Percentiles rank a stretch among this genome's conserved stretches.
Evolutionary conservation across 2,329 filamentous ascomycete genomes (phyloP).

Genomic region (Colletotrichum caudatum): DNA sequence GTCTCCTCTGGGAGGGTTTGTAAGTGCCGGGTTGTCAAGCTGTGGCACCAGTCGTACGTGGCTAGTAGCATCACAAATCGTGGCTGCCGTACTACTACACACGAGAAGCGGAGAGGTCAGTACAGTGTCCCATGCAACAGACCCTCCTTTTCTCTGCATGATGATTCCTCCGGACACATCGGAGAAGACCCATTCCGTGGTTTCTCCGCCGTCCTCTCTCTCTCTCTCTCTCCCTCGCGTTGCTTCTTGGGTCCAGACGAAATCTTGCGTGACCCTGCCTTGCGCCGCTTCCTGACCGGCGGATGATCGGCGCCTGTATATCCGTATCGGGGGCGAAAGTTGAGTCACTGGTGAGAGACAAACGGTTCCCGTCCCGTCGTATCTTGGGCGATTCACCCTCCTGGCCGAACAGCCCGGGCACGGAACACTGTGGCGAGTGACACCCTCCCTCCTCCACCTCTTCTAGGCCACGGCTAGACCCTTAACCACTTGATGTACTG

Average conservation of each 20-base stretch:
- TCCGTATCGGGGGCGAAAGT: slow-evolving; percentile 31
- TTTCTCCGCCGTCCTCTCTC: slow-evolving; percentile 6
- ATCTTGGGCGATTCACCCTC: slow-evolving; percentile 27
- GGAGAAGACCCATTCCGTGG: not conserved
- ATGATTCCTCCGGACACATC: not conserved
- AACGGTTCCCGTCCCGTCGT: slow-evolving; percentile 17
- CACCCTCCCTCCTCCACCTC: not conserved
- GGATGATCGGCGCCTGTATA: slow-evolving; percentile 29
- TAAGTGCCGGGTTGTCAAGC: slow-evolving; percentile 11
- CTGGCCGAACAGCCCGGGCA: slow-evolving; percentile 5
- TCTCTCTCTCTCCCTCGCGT: too few relatives aligned
- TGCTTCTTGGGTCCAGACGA: slow-evolving; percentile 4
- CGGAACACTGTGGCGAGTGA: slow-evolving; percentile 28
- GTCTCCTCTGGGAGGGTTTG: slow-evolving; percentile 7
- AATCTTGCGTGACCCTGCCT: not conserved
- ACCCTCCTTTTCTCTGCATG: slow-evolving; percentile 29
- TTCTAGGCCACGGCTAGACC: slow-evolving; percentile 3
- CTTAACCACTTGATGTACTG: slow-evolving; percentile 23
- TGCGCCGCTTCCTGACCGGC: not conserved
- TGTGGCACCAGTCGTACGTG: slow-evolving; percentile 37
- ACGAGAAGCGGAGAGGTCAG: not conserved
- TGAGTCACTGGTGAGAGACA: slow-evolving; percentile 20
- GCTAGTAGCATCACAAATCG: slow-evolving; percentile 35
- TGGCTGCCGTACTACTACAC: not conserved
- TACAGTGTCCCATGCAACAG: not conserved